Evolutionary conservation across 106 monocot genomes (phyloP), one percentile per base, ranked within the genome.

Genomic region (Acorus gramineus): DNA sequence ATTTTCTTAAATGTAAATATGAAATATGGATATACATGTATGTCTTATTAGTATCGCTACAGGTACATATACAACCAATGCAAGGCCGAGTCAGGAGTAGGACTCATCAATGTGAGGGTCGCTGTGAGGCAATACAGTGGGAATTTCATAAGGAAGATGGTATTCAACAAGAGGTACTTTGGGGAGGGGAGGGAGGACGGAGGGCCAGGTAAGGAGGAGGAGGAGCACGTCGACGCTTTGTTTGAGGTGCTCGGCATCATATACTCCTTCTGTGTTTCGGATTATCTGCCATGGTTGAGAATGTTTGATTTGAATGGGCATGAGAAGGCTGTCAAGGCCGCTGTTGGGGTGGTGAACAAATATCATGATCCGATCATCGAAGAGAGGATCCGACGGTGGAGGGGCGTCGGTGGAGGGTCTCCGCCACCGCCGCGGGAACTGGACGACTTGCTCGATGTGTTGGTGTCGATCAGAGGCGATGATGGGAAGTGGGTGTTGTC

Each of bases 291-390:
- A 8, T 57, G n/a, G 5, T 12, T 57, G 5, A 57, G 57, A 14
- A 11, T 1, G 12, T 12, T 57, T 7, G 57, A 57, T 12, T 11
- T 57, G 12, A 11, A 57, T 14, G 57, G 57, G 6, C 57, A 57
- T 57, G 57, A 57, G 57, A 57, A 57, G 57, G 13, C n/a, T 12
- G 13, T 57, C 11, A 57, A 57, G 57, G 5, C 4, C 5, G 57
- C 57, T 12, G 13, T 57, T 14, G 57, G 5, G n/a, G 57, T 14
- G 4, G 11, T 57, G 8, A 57, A 57, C 57, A 57, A 11, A 12
- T 57, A 57, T 11, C 57, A 57, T 57, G 57, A 57, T 11, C 57
- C 57, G 11, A 14, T 57, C 5, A 14, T 57, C 13, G 57, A 57
- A 12, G 57, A 57, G 5, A 57, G 57, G n/a, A 14, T 57, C 9